These are phyloP conservation scores for Trichoderma pleuroti DNA, from an alignment of 2,329 filamentous ascomycete genomes.

Conservation along the genomic window DNA sequence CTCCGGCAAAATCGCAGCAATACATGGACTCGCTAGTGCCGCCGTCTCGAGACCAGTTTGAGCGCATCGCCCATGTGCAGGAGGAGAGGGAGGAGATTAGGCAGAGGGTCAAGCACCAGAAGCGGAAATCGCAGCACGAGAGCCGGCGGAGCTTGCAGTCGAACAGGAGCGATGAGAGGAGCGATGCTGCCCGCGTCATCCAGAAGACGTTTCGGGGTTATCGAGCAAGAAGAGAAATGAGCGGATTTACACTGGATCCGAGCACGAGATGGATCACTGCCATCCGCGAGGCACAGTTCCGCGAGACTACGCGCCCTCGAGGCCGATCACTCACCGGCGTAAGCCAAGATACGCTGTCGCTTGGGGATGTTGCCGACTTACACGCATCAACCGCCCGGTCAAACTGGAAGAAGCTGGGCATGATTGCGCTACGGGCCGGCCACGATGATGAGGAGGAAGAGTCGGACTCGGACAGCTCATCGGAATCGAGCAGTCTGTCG, in stretches of 20 bases:
- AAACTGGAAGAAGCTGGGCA: slow-evolving; percentile 73
- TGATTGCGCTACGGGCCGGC: slow-evolving; percentile 68
- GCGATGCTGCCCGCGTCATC: slow-evolving; percentile 54
- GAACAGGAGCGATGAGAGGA: slow-evolving; percentile 23
- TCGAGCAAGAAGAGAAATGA: slow-evolving; percentile 65
- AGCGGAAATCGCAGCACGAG: slow-evolving; percentile 34
- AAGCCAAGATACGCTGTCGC: slow-evolving; percentile 11
- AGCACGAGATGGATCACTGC: slow-evolving; percentile 69
- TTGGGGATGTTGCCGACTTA: slow-evolving; percentile 22
- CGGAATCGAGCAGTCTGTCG: slow-evolving; percentile 29
- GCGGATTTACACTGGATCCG: slow-evolving; percentile 66
- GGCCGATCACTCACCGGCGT: slow-evolving; percentile 28
- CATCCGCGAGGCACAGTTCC: slow-evolving; percentile 54
- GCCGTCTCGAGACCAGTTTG: slow-evolving; percentile 45
- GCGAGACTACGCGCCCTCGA: slow-evolving; percentile 46
- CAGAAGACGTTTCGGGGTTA: slow-evolving; percentile 78
- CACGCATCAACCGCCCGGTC: slow-evolving; percentile 47
- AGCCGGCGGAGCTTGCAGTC: slow-evolving; percentile 27
- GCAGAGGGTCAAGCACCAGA: slow-evolving; percentile 38
- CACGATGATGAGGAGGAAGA: slow-evolving; percentile 57
- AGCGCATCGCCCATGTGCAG: slow-evolving; percentile 49
- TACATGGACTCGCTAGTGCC: slow-evolving; percentile 51
- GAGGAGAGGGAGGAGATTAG: slow-evolving; percentile 44
- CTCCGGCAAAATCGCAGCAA: slow-evolving; percentile 32
- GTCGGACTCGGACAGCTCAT: slow-evolving; percentile 37